Conservation (phyloP, 164 flowering plant genomes). For the Pachysandra terminalis region DNA sequence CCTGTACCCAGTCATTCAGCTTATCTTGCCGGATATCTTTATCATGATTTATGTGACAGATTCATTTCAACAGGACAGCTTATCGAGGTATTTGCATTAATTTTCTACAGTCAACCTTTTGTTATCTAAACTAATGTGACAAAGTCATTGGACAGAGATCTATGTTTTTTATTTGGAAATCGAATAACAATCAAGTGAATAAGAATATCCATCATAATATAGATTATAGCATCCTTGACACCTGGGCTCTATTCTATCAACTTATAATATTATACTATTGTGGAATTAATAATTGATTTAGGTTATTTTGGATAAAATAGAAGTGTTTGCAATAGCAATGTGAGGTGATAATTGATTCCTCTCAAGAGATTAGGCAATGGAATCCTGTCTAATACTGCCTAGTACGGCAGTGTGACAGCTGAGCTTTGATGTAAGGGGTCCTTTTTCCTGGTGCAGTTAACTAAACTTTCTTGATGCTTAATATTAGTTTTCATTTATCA, state of each 20-base stretch:
- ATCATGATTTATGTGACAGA: conserved; percentile 64
- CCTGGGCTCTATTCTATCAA: not conserved
- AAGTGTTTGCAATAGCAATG: not conserved
- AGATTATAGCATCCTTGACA: not conserved
- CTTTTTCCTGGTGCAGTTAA: too few species aligned
- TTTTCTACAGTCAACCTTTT: not conserved
- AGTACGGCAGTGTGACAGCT: not conserved
- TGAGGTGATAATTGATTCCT: not conserved
- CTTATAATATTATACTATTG: too few species aligned
- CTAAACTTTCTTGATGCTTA: too few species aligned
- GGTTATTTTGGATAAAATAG: not conserved
- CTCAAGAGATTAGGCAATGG: not conserved
- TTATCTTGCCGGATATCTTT: conserved; percentile 71
- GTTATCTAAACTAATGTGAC: not conserved
- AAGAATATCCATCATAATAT: not conserved
- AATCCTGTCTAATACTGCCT: not conserved
- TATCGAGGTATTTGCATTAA: conserved; percentile 51
- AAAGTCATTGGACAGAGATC: not conserved
- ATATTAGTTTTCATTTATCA: too few species aligned
- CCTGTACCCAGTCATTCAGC: conserved; percentile 34
- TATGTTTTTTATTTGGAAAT: not conserved
- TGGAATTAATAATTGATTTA: not conserved
- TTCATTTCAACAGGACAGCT: conserved; percentile 50
- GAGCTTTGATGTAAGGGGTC: not conserved
- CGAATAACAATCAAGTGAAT: not conserved